Percentiles rank a stretch among this genome's conserved stretches.
These are phyloP conservation scores for Teratosphaeria epicoccoides DNA, from an alignment of 2,329 filamentous ascomycete genomes.

Conservation along the genomic window DNA sequence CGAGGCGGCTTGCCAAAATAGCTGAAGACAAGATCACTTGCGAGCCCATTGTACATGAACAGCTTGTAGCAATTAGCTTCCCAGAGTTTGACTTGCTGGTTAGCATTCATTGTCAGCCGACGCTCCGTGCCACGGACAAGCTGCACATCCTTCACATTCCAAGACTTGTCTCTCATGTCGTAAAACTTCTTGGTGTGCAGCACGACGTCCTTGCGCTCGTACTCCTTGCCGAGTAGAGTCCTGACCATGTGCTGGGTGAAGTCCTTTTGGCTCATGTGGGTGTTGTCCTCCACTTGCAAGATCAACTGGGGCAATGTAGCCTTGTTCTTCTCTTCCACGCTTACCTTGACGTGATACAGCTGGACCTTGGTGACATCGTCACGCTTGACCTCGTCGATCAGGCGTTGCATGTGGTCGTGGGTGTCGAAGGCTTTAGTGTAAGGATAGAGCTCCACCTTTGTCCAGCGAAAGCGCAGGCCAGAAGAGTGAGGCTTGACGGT, in stretches of 20 bases:
- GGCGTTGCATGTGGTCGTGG: background rate
- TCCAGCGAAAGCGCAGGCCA: background rate
- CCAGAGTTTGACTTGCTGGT: background rate
- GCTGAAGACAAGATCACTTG: background rate
- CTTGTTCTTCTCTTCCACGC: background rate
- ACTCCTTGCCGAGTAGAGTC: slow-evolving; percentile 5
- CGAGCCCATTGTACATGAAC: background rate
- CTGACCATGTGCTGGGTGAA: background rate
- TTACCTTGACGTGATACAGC: slow-evolving; percentile 1
- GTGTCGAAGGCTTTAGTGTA: background rate
- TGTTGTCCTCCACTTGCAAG: background rate
- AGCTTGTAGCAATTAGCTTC: background rate
- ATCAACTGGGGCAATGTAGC: background rate
- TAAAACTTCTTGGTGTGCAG: slow-evolving; percentile 6
- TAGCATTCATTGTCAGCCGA: background rate
- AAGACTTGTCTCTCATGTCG: background rate
- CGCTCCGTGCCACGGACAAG: slow-evolving; percentile 1
- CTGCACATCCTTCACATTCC: background rate
- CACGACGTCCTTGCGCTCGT: background rate
- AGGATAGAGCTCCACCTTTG: background rate
- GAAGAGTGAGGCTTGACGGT: background rate
- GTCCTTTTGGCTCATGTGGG: background rate
- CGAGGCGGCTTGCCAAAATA: background rate
- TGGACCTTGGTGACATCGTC: background rate
- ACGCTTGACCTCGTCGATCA: background rate